These are phyloP conservation scores for Boeremia lycopersici DNA, from an alignment of 2,329 filamentous ascomycete species.

Conservation along the genomic window DNA sequence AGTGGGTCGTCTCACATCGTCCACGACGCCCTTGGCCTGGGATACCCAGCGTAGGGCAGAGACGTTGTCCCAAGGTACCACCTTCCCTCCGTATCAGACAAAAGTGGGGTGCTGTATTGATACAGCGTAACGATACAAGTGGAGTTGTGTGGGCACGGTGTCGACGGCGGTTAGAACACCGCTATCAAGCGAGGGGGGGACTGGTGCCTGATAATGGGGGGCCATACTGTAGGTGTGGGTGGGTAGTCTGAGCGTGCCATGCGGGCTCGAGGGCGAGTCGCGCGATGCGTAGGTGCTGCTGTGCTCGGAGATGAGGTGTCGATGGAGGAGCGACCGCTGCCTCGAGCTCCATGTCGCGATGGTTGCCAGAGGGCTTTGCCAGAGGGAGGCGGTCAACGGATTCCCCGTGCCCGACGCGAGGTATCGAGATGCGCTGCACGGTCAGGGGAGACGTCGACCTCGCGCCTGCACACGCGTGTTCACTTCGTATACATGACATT, in stretches of 20 bases:
- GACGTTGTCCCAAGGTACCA: neutral
- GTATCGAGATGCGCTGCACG: too few relatives aligned
- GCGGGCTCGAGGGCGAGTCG: neutral
- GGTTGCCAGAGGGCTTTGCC: too few relatives aligned
- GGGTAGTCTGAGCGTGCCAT: neutral
- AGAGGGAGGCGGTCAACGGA: too few relatives aligned
- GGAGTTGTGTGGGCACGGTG: conserved; percentile 3
- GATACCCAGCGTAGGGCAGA: conserved; percentile 14
- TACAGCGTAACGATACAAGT: conserved; percentile 14
- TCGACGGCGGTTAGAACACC: neutral
- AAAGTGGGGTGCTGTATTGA: conserved; percentile 5
- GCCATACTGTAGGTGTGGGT: neutral
- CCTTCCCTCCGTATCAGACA: neutral
- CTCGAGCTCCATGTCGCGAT: too few relatives aligned
- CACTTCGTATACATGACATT: too few relatives aligned
- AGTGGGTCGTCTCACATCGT: conserved; percentile 8
- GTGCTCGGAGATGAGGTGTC: neutral
- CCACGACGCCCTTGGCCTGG: conserved; percentile 11
- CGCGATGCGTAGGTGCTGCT: neutral
- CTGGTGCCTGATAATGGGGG: conserved; percentile 11
- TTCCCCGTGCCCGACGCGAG: too few relatives aligned
- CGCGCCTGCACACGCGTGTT: too few relatives aligned
- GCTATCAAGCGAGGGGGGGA: neutral
- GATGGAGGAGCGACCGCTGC: too few relatives aligned
- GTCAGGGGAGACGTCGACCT: too few relatives aligned